phyloP scores from a whole-genome alignment of 2,329 filamentous ascomycete genomes.

The Nectriaceae sp. region DNA sequence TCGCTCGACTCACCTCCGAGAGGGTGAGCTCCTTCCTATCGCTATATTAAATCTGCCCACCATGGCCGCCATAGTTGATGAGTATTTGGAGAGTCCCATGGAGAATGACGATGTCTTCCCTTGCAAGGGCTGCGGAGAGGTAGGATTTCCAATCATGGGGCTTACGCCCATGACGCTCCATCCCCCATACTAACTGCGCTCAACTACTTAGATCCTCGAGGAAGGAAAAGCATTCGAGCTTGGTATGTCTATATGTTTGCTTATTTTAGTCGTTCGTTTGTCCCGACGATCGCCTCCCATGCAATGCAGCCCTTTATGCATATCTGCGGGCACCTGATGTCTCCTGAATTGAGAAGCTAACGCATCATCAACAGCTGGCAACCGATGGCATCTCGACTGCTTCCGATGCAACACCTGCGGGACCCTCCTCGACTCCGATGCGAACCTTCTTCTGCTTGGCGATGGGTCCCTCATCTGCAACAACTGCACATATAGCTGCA shows the following conservation, averaged over 20 bases:
- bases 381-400: conserved; percentile 98
- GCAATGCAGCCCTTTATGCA: conserved; percentile 1
- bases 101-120: conserved; percentile 83
- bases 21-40: conserved; percentile 5
- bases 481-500: conserved; percentile 99
- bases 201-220: conserved; percentile 74
- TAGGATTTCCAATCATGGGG: conserved; percentile 42
- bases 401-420: conserved; percentile 96
- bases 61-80: conserved; percentile 57
- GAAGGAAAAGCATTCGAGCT: conserved; percentile 98
- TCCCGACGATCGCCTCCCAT: conserved; percentile 3
- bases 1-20: conserved; percentile 11
- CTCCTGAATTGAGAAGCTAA: conserved; percentile 27
- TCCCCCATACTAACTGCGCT: not conserved
- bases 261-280: not conserved
- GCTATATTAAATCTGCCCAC: conserved; percentile 20
- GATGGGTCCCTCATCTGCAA: conserved; percentile 99
- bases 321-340: not conserved
- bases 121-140: conserved; percentile 92
- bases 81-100: conserved; percentile 65
- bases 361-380: conserved; percentile 65
- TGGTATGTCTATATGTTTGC: conserved; percentile 59
- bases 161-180: conserved; percentile 1
- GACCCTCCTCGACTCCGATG: conserved; percentile 95
- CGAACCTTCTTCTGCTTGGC: conserved; percentile 93